Evolutionary conservation across 352 stramenopile species (phyloP), one percentile per base, ranked within the genome.

Genomic region (Phytopythium mirpurense): DNA sequence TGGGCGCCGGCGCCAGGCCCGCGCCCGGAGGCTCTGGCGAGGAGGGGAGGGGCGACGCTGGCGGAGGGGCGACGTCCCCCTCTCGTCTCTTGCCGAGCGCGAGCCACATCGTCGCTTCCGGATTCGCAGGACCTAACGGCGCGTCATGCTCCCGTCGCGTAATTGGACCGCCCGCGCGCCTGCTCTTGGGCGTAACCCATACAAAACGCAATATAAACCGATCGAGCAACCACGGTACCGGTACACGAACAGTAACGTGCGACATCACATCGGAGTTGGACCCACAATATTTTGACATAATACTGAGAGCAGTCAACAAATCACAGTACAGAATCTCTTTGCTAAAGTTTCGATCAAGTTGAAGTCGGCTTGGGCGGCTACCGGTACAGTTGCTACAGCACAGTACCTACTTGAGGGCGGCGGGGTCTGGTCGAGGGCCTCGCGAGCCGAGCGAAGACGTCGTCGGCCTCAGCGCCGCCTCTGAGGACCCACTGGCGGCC

Each of bases 401-500:
- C n/a, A n/a, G n/a, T n/a, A n/a, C n/a, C n/a, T 9, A 32, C 29
- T 5, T 9, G 5, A 32, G 29, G 5, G 29, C 29, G 8, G 15
- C 15, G 38, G 38, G 3, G 3, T 43, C 40, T 11, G 11, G 6
- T 15, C 40, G 40, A 7, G 2, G 11, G 40, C 29, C 40, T 21
- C 40, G 40, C 21, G 40, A 45, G 40, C 21, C 11, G 29, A 50
- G 43, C 0, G 43, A 24, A 2, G 46, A 52, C 11, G 40, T 46
- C 31, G 31, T 3, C 2, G 46, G 31, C 7, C 31, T 32, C 29
- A 9, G n/a, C 9, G 31, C 26, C 29, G 31, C 18, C 19, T 10
- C 9, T 5, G 19, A 8, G 48, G 32, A 21, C 12, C 52, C 58
- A 40, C 43, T 36, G 40, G 9, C 48, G 45, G 60, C 60, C 16